A percentile compares a stretch with the other conserved stretches of the same genome.
Evolutionary conservation across 2,329 filamentous ascomycete genomes (phyloP).

Genomic region (Ceratocystis albifundus): DNA sequence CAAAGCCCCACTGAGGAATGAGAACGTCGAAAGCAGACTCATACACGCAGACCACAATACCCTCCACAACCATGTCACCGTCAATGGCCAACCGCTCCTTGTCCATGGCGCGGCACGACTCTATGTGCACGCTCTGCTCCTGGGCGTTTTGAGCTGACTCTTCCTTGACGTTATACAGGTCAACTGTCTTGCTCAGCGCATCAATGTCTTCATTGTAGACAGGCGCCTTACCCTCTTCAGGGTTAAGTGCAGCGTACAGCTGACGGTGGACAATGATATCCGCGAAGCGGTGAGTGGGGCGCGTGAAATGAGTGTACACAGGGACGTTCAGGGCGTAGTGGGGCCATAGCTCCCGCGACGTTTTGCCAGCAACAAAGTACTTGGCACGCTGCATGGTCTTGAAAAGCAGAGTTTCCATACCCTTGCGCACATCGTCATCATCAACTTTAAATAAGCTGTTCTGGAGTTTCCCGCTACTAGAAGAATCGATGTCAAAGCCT

Average conservation of each 20-base stretch:
- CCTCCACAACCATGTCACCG: slow-evolving; percentile 86
- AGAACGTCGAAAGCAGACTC: slow-evolving; percentile 97
- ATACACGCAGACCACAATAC: slow-evolving; percentile 93
- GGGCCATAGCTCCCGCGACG: slow-evolving; percentile 61
- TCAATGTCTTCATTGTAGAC: slow-evolving; percentile 80
- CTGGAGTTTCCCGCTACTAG: slow-evolving; percentile 81
- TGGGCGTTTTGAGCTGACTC: slow-evolving; percentile 95
- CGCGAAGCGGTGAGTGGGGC: slow-evolving; percentile 85
- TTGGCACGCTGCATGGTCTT: slow-evolving; percentile 96
- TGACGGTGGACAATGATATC: slow-evolving; percentile 94
- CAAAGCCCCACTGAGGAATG: slow-evolving; percentile 95
- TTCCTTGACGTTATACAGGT: slow-evolving; percentile 97
- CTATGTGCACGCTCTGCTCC: slow-evolving; percentile 97
- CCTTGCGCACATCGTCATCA: slow-evolving; percentile 80
- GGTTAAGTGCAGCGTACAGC: slow-evolving; percentile 72
- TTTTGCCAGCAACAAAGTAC: slow-evolving; percentile 79
- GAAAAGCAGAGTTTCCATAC: slow-evolving; percentile 90
- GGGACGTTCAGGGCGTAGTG: slow-evolving; percentile 91
- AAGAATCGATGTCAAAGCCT: slow-evolving; percentile 78
- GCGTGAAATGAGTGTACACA: slow-evolving; percentile 94
- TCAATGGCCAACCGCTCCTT: slow-evolving; percentile 75
- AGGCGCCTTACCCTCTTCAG: slow-evolving; percentile 43
- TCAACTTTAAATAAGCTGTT: slow-evolving; percentile 92
- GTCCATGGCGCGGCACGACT: slow-evolving; percentile 93
- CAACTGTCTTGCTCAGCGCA: slow-evolving; percentile 77